These are phyloP conservation scores for Cutaneotrichosporon dermatis DNA, from an alignment of 1,284 basidiomycete species.

Conservation along the genomic window DNA sequence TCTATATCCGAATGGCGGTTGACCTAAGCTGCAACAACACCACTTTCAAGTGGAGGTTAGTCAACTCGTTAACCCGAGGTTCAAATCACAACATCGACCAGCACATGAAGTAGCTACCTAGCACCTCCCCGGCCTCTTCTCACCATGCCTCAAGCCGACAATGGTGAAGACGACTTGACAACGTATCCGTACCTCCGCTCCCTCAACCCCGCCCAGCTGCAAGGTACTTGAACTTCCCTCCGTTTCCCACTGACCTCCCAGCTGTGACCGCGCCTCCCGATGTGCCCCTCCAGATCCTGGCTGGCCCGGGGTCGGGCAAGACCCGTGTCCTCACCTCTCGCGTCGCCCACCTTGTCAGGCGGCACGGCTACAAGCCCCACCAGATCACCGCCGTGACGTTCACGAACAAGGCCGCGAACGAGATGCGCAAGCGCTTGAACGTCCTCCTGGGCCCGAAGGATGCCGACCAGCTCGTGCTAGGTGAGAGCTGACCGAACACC, in stretches of 20 bases:
- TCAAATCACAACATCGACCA: no score
- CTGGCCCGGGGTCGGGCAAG: conserved; percentile 75
- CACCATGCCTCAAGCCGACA: neutral
- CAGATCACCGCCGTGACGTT: conserved; percentile 77
- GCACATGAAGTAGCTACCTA: no score
- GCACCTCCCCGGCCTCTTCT: no score
- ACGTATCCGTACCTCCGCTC: conserved; percentile 34
- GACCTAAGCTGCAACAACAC: no score
- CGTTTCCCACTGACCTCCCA: conserved; percentile 30
- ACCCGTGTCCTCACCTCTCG: conserved; percentile 68
- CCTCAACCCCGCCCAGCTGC: conserved; percentile 39
- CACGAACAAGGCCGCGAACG: conserved; percentile 84
- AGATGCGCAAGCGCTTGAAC: conserved; percentile 72
- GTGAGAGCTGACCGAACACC: conserved; percentile 27
- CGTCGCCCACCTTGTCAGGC: conserved; percentile 68
- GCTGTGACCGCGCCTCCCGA: conserved; percentile 64
- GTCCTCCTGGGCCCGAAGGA: conserved; percentile 65
- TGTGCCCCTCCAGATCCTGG: conserved; percentile 71
- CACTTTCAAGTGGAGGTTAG: no score
- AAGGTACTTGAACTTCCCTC: conserved; percentile 22
- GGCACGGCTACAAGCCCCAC: conserved; percentile 57
- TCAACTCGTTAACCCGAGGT: no score
- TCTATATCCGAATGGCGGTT: no score
- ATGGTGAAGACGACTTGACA: neutral
- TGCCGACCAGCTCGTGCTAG: conserved; percentile 60